Conservation (phyloP, 176 grass and related monocot genomes). For the Zizania latifolia region DNA sequence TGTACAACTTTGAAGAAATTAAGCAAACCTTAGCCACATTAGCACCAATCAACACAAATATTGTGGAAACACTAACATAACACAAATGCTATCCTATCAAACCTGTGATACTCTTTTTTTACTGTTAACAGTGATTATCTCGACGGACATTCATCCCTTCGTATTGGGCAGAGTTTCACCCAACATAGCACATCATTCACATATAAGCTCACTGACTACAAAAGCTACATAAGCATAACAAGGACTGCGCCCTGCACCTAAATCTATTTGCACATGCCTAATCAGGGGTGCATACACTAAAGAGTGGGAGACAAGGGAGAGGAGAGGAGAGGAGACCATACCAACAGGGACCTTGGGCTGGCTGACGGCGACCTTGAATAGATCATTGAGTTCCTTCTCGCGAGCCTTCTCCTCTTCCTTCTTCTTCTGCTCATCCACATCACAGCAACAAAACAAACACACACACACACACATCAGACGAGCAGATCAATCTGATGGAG, state of each 20-base stretch:
- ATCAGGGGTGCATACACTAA: background rate
- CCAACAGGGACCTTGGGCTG: constrained; percentile 96
- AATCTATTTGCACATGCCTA: background rate
- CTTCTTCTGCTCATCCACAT: constrained; percentile 80
- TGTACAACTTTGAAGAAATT: constrained; percentile 3
- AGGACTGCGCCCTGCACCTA: background rate
- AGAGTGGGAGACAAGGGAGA: background rate
- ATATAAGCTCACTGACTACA: background rate
- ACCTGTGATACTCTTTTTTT: background rate
- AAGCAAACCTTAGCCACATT: background rate
- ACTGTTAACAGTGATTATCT: background rate
- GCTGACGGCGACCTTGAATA: constrained; percentile 97
- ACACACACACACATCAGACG: background rate
- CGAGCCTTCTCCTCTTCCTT: constrained; percentile 90
- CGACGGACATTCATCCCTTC: background rate
- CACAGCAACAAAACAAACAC: background rate
- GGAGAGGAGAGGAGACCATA: constrained; percentile 41
- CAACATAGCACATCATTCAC: background rate
- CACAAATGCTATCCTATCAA: background rate
- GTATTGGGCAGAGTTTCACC: too few species aligned
- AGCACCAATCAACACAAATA: background rate
- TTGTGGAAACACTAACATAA: background rate
- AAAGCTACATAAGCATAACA: background rate
- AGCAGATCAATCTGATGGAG: constrained; percentile 5
- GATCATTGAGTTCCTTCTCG: constrained; percentile 98